Base-by-base conservation (phyloP, 2,329 filamentous ascomycete genomes). In the Zymoseptoria brevis region DNA sequence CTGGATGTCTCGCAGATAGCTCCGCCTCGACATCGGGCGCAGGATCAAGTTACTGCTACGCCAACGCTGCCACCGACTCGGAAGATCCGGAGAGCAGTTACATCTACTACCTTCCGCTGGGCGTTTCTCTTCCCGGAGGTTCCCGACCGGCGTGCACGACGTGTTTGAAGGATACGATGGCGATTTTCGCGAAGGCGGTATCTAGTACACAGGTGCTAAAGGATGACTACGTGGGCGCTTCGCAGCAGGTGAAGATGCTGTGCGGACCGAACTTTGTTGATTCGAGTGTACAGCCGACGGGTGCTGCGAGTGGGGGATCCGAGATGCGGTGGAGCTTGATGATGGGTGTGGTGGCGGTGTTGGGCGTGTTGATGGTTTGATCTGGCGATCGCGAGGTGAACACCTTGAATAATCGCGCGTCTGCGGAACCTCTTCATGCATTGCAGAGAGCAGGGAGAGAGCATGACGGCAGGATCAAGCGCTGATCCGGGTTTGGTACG, bases 21-120 rank as follows among this genome's bases (percentile, higher is more conserved):
- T 54, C 58, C 26, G 79, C 83, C 0, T 45, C 35, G 35, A 45
- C 35, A 7, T 24, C 51, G 30, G 22, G 22, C 24, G 85, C 85
- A 0, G 35, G 35, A 4, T 45, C 35, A 45, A 80, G 80, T 55
- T 82, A 85, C 65, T 96, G 82, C 77, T 96, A 90, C 73, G 89
- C 89, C 65, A 87, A 89, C 66, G 90, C 93, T 54, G 85, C 92
- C 61, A 90, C 88, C 53, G 96, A 96, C 74, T 72, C 77, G 5
- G 82, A 83, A 21, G 87, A 83, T 8, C 79, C 88, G 0, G 83
- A 85, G 30, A 87, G 94, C 71, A 82, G 84, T 35, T 93, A 92
- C 69, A 81, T 94, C 41, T 99, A 96, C 76, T 93, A 88, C 68
- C 78, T 97, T 2, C 89, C 92, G 0, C 81, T 96, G 57, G 94